A percentile compares a stretch with the other conserved stretches of the same genome.
These are phyloP conservation scores for Ceratobasidium sp. DNA, from an alignment of 1,284 basidiomycete species.

Conservation along the genomic window DNA sequence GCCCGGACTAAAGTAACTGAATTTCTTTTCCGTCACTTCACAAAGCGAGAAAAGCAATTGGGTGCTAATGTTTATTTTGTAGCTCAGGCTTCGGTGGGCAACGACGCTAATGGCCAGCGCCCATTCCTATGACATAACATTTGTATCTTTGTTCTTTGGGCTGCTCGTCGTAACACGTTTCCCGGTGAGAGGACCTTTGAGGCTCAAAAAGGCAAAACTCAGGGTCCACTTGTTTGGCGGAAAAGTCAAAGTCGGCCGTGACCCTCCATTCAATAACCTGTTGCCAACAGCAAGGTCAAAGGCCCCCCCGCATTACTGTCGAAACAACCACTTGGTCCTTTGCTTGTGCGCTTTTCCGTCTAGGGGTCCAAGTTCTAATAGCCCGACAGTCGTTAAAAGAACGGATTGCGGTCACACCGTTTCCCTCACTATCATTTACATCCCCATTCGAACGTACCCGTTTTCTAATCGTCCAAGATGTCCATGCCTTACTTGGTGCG, in stretches of 20 bases:
- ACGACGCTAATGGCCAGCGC: not conserved
- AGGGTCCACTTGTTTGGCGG: conserved; percentile 32
- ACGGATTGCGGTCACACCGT: not conserved
- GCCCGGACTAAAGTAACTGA: not conserved
- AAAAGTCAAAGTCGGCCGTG: conserved; percentile 14
- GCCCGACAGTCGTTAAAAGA: conserved; percentile 16
- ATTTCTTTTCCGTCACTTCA: conserved; percentile 12
- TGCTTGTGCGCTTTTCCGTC: conserved; percentile 28
- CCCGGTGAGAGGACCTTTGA: conserved; percentile 32
- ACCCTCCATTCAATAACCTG: conserved; percentile 37
- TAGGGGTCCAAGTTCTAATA: not conserved
- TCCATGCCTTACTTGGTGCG: conserved; percentile 42
- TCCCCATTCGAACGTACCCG: not conserved
- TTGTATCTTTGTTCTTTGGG: conserved; percentile 36
- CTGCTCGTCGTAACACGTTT: conserved; percentile 35
- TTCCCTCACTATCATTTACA: conserved; percentile 19
- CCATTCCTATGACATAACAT: conserved; percentile 19
- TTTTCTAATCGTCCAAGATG: conserved; percentile 11
- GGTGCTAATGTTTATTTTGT: not conserved
- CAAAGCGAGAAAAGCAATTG: conserved; percentile 12
- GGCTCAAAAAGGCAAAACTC: conserved; percentile 5
- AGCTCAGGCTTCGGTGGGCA: not conserved
- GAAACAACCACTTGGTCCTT: conserved; percentile 13
- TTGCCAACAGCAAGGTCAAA: conserved; percentile 26
- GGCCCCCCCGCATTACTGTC: conserved; percentile 9